Base-by-base conservation (phyloP, 2,329 filamentous ascomycete genomes). In the Xylariaceae sp. region DNA sequence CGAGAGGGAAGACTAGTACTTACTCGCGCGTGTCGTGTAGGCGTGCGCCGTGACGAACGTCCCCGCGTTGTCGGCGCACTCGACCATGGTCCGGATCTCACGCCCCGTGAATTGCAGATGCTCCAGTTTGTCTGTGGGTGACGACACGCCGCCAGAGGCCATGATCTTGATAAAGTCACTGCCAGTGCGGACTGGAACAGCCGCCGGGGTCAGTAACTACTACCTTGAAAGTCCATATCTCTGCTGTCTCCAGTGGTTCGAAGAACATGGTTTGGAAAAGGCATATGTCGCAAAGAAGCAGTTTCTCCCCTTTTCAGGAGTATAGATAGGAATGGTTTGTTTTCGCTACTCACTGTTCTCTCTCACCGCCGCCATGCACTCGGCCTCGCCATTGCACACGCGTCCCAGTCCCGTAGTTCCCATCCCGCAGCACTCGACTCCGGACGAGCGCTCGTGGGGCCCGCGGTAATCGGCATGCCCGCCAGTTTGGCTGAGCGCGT, bases 161-260 rank as follows among this genome's bases (percentile, higher is more conserved):
- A 75, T 74, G 42, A 76, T 70, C 51, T 75, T 76, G 51, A 76
- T 64, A 42, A 75, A 74, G 44, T 75, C 67, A 1, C 64, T 60
- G 2, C 71, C 70, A 10, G 52, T 54, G 3, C 70, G 55, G 2
- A 76, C n/a, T n/a, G n/a, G n/a, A n/a, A n/a, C n/a, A n/a, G n/a
- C n/a, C n/a, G n/a, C n/a, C n/a, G n/a, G n/a, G n/a, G n/a, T n/a
- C n/a, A n/a, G n/a, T n/a, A n/a, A n/a, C n/a, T n/a, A n/a, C n/a
- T n/a, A n/a, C n/a, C n/a, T n/a, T n/a, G n/a, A n/a, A n/a, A n/a
- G n/a, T n/a, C n/a, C n/a, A n/a, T n/a, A n/a, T n/a, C n/a, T n/a
- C n/a, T n/a, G n/a, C n/a, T n/a, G n/a, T n/a, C n/a, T n/a, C n/a
- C n/a, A n/a, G n/a, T n/a, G n/a, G n/a, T n/a, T n/a, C n/a, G n/a